Conservation (phyloP, 75 land plant species). For the Pseudotsuga menziesii region DNA sequence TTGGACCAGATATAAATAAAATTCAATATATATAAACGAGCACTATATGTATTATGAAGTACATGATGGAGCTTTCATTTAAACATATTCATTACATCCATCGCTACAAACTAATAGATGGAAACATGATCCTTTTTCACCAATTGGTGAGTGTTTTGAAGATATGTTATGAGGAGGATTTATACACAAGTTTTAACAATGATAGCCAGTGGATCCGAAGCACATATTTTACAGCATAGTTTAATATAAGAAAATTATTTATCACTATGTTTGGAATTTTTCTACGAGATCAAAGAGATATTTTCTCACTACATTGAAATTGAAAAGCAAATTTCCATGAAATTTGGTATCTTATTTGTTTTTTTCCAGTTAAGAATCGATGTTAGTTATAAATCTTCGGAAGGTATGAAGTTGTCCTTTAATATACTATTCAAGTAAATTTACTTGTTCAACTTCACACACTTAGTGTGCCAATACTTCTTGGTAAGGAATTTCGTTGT, state of each 20-base stretch:
- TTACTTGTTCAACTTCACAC: conserved; percentile 55
- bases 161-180: too few relatives aligned
- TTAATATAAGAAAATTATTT: conserved; percentile 73
- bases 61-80: too few relatives aligned
- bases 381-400: not conserved
- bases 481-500: conserved; percentile 39
- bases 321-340: conserved; percentile 11
- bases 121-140: too few relatives aligned
- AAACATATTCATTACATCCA: too few relatives aligned
- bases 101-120: too few relatives aligned
- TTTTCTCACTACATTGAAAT: conserved; percentile 39
- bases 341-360: conserved; percentile 38
- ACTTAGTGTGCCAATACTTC: conserved; percentile 46
- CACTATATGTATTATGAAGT: too few relatives aligned
- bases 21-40: too few relatives aligned
- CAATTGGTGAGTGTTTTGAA: too few relatives aligned
- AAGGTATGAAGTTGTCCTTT: not conserved
- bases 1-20: too few relatives aligned
- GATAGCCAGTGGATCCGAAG: conserved; percentile 63
- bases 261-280: conserved; percentile 60
- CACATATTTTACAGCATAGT: conserved; percentile 60
- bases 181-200: not conserved
- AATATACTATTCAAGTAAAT: conserved; percentile 36
- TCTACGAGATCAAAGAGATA: conserved; percentile 12
- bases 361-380: not conserved